Base-by-base conservation (phyloP, 208 protist genomes). In the Trypanosoma theileri region DNA sequence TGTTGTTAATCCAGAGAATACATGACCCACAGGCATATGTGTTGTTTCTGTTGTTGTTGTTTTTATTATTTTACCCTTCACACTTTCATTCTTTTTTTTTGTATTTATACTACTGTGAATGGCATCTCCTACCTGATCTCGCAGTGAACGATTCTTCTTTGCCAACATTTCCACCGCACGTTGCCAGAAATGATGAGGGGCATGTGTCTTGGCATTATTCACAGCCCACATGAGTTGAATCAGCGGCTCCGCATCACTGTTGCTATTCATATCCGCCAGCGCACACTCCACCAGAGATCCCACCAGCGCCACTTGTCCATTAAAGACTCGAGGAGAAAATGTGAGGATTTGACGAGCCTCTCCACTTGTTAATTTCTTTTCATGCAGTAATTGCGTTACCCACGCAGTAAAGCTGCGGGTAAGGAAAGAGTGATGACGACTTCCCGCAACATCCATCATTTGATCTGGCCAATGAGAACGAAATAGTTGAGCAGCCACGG, bases 1-100 rank as follows among this genome's bases (percentile, higher is more conserved):
- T 14, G 88, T 93, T 0, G 84, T 87, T 17, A 93, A 69, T 10
- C 82, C 79, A 44, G 84, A 89, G 66, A 93, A 93, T 11, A 93
- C 81, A 66, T 93, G 88, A 3, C 84, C 84, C 1, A 66, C 77
- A 7, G 0, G 7, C 41, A 17, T 58, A 53, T 4, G 21, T 21
- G 1, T 46, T 19, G 13, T 64, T 21, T 56, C 51, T 21, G 35
- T 53, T 26, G 16, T 41, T 70, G 16, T 13, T 11, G n/a, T 55
- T 21, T n/a, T 21, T 64, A 16, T 35, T 24, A 19, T 55, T 26
- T 35, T 24, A 19, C 45, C 17, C 21, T 53, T 53, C n/a, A 11
- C 31, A 13, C 11, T 51, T 14, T 42, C 57, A 16, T 71, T 45
- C 31, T 11, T 55, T 57, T 11, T 55, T 57, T 26, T 28, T 22